Conservation (phyloP, 1,284 basidiomycete genomes). For the Calocybe gambosa region DNA sequence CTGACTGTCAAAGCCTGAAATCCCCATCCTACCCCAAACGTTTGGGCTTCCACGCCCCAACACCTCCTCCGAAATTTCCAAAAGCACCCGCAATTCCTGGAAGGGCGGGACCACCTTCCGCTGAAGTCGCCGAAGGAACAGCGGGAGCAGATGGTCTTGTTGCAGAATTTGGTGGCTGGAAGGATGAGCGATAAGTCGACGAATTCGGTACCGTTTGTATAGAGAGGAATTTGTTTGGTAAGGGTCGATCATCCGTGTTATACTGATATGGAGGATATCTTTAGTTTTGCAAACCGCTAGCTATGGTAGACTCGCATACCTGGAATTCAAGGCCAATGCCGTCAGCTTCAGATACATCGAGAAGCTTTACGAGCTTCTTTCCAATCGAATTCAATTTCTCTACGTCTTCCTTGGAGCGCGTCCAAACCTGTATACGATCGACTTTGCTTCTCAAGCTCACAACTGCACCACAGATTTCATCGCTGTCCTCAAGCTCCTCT, state of each 20-base stretch:
- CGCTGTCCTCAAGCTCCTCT: slow-evolving; percentile 81
- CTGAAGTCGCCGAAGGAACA: slow-evolving; percentile 3
- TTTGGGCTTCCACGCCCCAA: slow-evolving; percentile 25
- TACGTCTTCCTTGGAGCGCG: slow-evolving; percentile 74
- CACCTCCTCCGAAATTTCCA: slow-evolving; percentile 43
- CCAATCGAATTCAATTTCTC: slow-evolving; percentile 82
- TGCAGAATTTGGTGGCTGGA: slow-evolving; percentile 27
- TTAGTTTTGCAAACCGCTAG: neutral
- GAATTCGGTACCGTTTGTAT: slow-evolving; percentile 64
- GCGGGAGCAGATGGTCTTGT: neutral
- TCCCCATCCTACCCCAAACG: neutral
- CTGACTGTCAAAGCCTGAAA: neutral
- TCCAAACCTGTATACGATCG: slow-evolving; percentile 90
- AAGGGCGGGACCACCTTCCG: slow-evolving; percentile 7
- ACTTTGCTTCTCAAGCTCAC: slow-evolving; percentile 84
- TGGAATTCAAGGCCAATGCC: slow-evolving; percentile 86
- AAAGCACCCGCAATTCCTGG: slow-evolving; percentile 31
- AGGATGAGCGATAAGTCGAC: slow-evolving; percentile 52
- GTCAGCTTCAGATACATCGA: slow-evolving; percentile 76
- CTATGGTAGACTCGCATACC: slow-evolving; percentile 34
- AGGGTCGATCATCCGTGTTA: slow-evolving; percentile 75
- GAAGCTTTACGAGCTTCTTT: slow-evolving; percentile 70
- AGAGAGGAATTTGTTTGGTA: slow-evolving; percentile 73
- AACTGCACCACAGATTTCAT: slow-evolving; percentile 88
- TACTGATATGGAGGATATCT: slow-evolving; percentile 39